Percentiles rank a stretch among this genome's conserved stretches.
Conservation (phyloP, 106 monocot genomes). For the Apostasia shenzhenica region DNA sequence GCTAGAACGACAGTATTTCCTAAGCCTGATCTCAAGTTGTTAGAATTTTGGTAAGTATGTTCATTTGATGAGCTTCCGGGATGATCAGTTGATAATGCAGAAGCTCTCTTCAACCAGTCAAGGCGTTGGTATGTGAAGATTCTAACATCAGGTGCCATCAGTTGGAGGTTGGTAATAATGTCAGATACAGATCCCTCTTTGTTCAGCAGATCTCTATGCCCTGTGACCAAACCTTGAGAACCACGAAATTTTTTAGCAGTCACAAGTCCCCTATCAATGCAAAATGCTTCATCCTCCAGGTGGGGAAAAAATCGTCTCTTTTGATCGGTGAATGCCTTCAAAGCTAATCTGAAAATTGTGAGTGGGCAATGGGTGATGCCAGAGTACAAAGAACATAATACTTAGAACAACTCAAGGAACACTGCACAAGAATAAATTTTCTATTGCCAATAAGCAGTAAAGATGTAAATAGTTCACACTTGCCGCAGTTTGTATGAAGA, state of each 20-base stretch:
- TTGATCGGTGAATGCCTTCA: constrained; percentile 94
- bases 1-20: constrained; percentile 20
- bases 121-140: constrained; percentile 64
- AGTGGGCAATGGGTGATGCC: neutral
- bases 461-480: no score
- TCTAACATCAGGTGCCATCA: constrained; percentile 37
- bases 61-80: constrained; percentile 30
- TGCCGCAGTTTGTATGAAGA: no score
- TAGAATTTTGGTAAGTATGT: constrained; percentile 17
- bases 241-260: constrained; percentile 38
- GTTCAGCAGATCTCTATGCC: constrained; percentile 14
- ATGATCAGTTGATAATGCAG: constrained; percentile 40
- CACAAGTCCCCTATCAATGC: constrained; percentile 25
- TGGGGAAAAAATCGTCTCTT: constrained; percentile 93
- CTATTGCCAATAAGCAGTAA: neutral
- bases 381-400: neutral
- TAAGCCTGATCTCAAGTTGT: constrained; percentile 25
- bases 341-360: constrained; percentile 61
- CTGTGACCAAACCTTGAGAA: constrained; percentile 16
- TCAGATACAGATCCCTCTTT: constrained; percentile 52
- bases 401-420: neutral
- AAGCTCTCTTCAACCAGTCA: constrained; percentile 82
- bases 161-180: constrained; percentile 42
- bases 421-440: neutral
- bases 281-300: constrained; percentile 60